Conservation (phyloP, 176 grass and related monocot species). For the Cocos nucifera region DNA sequence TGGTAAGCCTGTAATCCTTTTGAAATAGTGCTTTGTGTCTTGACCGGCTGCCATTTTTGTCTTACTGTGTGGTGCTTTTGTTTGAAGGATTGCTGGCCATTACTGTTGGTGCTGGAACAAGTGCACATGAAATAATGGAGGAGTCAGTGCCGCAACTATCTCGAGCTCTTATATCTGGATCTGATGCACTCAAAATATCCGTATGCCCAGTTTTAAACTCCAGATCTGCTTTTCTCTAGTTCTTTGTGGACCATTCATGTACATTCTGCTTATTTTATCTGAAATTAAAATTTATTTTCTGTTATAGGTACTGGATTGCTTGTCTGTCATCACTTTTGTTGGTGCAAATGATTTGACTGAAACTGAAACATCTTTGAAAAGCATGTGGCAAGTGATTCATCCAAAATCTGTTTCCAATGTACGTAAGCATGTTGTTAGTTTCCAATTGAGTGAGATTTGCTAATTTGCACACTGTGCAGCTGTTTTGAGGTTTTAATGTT, state of each 20-base stretch:
- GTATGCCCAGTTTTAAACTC: slow-evolving; percentile 22
- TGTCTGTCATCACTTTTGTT: slow-evolving; percentile 63
- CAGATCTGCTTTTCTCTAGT: too few relatives aligned
- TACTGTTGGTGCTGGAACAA: slow-evolving; percentile 49
- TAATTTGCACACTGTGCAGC: too few relatives aligned
- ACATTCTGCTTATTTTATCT: too few relatives aligned
- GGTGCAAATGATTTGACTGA: slow-evolving; percentile 60
- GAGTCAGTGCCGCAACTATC: slow-evolving; percentile 49
- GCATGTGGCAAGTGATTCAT: slow-evolving; percentile 85
- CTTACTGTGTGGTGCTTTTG: slow-evolving; percentile 5
- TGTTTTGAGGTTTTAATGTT: too few relatives aligned
- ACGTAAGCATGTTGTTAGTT: slow-evolving; percentile 21
- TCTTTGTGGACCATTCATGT: too few relatives aligned
- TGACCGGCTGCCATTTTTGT: neutral
- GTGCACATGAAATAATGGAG: slow-evolving; percentile 62
- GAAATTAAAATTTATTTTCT: neutral
- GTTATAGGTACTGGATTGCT: slow-evolving; percentile 60
- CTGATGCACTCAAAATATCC: slow-evolving; percentile 46
- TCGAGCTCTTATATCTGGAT: slow-evolving; percentile 40
- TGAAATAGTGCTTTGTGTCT: neutral
- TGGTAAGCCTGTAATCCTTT: slow-evolving; percentile 22
- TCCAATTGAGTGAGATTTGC: neutral
- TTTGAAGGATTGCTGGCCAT: slow-evolving; percentile 51
- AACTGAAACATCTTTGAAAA: slow-evolving; percentile 59
- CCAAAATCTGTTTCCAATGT: slow-evolving; percentile 82